A percentile compares a stretch with the other conserved stretches of the same genome.
phyloP scores from a whole-genome alignment of 2,329 filamentous ascomycete species.

The Cadophora luteo-olivacea region DNA sequence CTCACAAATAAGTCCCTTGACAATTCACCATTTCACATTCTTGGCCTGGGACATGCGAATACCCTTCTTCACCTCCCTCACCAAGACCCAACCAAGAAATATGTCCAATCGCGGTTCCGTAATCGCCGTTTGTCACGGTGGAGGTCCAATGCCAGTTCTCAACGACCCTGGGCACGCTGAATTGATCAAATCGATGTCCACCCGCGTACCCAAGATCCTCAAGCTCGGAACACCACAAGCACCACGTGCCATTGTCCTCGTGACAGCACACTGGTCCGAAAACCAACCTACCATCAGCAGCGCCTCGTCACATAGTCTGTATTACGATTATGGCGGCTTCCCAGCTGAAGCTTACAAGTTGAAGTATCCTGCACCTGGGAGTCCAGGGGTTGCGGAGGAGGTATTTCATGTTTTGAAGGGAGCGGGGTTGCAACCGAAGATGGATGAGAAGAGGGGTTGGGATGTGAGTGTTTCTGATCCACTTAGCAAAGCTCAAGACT shows the following conservation, averaged over 20 bases:
- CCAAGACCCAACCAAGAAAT: neutral
- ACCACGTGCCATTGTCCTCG: conserved; percentile 75
- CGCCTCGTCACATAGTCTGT: conserved; percentile 52
- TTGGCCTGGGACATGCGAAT: neutral
- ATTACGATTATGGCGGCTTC: conserved; percentile 67
- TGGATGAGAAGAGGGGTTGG: conserved; percentile 39
- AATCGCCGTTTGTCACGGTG: conserved; percentile 38
- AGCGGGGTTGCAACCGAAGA: conserved; percentile 48
- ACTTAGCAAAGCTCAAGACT: neutral
- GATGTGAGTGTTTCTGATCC: neutral
- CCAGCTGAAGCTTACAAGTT: conserved; percentile 60
- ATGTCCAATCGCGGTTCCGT: conserved; percentile 29
- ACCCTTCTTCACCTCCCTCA: neutral
- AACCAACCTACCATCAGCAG: conserved; percentile 61
- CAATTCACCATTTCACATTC: neutral
- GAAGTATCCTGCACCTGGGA: conserved; percentile 62
- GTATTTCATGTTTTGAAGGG: conserved; percentile 53
- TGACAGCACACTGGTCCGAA: conserved; percentile 78
- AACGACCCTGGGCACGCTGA: conserved; percentile 58
- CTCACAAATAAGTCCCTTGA: neutral
- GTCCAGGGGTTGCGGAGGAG: conserved; percentile 57
- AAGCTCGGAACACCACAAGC: conserved; percentile 57
- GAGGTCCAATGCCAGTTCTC: conserved; percentile 63
- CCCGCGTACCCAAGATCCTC: conserved; percentile 61
- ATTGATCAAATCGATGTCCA: conserved; percentile 59